Evolutionary conservation across 1,139 yeast species (phyloP), one percentile per base, ranked within the genome.

Genomic region (Debaryomyces robertsiae): DNA sequence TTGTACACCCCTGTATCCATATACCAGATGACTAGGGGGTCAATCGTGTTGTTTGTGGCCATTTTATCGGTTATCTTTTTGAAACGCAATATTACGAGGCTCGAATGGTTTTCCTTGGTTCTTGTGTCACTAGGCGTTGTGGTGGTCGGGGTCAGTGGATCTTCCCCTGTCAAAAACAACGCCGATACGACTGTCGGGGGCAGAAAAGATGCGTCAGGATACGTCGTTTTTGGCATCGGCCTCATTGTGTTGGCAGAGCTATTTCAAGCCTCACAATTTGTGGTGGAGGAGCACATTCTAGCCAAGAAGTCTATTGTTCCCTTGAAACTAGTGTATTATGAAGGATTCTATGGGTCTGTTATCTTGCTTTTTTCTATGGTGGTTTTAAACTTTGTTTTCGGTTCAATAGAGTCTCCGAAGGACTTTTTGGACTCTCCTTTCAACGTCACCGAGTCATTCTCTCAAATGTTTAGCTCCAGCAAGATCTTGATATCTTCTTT

Each of bases 21-120:
- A 34, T 87, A 84, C 60, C 95, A 87, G 58, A 87, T 87, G 95
- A 81, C 85, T 10, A 70, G 95, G 48, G 95, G 95, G 3, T 77
- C 91, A 0, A 67, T 86, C 36, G 89, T 86, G 32, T 65, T 87
- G 32, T 85, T 84, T 65, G 95, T 86, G 24, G 95, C 91, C 2
- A 60, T 82, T 14, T 74, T 85, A 54, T 82, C 90, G 13, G 83
- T 84, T 14, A 28, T 82, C 0, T 84, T 84, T 52, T 72, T 87
- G 50, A 71, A 76, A 41, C 73, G 79, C 39, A 65, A 58, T 17
- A 79, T 86, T 38, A 67, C 81, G 19, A 72, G 76, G 46, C 61
- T 81, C 32, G 93, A 86, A 56, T 86, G 95, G 95, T 48, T 73
- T 7, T 77, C 89, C 3, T 70, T 87, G 41, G 53, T 72, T 10